Conservation (phyloP, 371 early-diverging fungal genomes). For the Mucor saturninus region DNA sequence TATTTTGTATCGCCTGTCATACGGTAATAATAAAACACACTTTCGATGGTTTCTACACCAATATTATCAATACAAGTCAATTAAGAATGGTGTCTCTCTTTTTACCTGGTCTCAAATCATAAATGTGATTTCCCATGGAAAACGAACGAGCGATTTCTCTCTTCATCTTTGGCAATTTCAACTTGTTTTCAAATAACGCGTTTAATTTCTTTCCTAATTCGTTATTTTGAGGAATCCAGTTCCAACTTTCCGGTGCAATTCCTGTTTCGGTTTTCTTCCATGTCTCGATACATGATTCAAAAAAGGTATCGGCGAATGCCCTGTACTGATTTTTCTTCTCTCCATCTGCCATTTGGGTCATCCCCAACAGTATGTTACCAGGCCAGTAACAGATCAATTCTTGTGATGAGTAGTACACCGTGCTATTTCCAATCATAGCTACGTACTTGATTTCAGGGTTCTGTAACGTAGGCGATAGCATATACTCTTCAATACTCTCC, state of each 20-base stretch:
- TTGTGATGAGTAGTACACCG: conserved; percentile 26
- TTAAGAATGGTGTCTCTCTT: background rate
- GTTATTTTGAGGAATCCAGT: conserved; percentile 31
- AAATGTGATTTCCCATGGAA: conserved; percentile 18
- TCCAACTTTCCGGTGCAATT: conserved; percentile 44
- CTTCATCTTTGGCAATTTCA: conserved; percentile 1
- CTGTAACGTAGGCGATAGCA: conserved; percentile 39
- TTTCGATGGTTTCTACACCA: conserved; percentile 71
- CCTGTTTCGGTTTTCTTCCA: conserved; percentile 36
- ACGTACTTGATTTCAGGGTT: conserved; percentile 41
- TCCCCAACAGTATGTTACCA: conserved; percentile 43
- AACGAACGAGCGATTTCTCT: conserved; percentile 11
- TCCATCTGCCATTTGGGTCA: conserved; percentile 20
- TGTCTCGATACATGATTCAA: conserved; percentile 33
- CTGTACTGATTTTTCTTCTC: conserved; percentile 13
- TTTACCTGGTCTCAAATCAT: conserved; percentile 65
- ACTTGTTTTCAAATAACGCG: conserved; percentile 2
- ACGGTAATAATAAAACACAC: conserved; percentile 72
- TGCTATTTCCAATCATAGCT: conserved; percentile 32
- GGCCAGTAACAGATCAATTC: conserved; percentile 53
- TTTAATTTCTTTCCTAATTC: conserved; percentile 4
- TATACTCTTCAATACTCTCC: conserved; percentile 46
- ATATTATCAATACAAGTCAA: background rate
- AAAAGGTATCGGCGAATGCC: conserved; percentile 34
- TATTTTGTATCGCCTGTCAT: conserved; percentile 68